Conservation (phyloP, 2,329 filamentous ascomycete genomes). For the Herpotrichia juniperi region DNA sequence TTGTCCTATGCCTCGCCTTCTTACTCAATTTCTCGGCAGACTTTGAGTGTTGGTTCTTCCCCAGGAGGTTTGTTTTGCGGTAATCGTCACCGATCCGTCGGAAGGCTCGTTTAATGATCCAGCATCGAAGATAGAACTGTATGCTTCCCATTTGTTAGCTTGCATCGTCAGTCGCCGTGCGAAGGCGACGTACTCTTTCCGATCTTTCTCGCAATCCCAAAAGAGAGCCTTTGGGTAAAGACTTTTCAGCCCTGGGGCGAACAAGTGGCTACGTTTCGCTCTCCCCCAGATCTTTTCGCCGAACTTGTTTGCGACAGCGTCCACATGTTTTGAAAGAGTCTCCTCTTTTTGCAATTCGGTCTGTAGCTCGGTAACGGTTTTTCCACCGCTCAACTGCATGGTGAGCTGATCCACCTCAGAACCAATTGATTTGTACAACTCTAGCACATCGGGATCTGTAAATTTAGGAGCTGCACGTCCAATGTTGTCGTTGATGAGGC, state of each 20-base stretch:
- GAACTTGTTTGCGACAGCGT: background rate
- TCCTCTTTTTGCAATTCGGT: background rate
- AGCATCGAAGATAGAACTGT: slow-evolving; percentile 2
- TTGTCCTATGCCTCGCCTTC: background rate
- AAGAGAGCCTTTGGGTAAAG: slow-evolving; percentile 2
- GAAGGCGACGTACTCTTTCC: background rate
- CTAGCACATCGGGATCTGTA: background rate
- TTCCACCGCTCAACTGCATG: background rate
- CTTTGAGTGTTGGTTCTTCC: background rate
- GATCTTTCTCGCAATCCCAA: background rate
- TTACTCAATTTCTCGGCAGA: background rate
- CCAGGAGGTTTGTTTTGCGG: background rate
- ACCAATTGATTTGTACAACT: background rate
- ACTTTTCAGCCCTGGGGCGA: background rate
- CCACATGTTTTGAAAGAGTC: background rate
- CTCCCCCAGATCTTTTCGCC: slow-evolving; percentile 6
- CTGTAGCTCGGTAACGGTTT: background rate
- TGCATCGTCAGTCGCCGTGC: background rate
- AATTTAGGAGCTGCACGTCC: background rate
- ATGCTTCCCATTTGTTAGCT: background rate
- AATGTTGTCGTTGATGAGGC: background rate
- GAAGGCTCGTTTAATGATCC: slow-evolving; percentile 1
- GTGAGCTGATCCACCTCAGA: background rate
- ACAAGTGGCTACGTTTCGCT: slow-evolving; percentile 1
- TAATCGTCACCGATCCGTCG: background rate